Evolutionary conservation across 2,329 filamentous ascomycete genomes (phyloP), one percentile per base, ranked within the genome.

Genomic region (Fonsecaea multimorphosa): DNA sequence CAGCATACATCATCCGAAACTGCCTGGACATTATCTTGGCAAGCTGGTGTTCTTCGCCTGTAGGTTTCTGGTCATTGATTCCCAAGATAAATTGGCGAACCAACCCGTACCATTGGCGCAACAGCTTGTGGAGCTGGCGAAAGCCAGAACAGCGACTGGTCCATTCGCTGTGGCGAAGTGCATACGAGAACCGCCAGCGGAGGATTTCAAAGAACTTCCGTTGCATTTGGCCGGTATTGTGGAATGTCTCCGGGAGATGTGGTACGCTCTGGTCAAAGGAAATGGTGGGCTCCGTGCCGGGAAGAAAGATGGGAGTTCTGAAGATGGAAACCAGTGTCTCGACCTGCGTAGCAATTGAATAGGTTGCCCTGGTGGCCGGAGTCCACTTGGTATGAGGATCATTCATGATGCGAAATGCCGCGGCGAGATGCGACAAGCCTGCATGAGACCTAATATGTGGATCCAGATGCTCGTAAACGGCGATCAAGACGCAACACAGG

Each of bases 1-100:
- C 54, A 27, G 31, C 34, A 38, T 57, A 58, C 8, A 58, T 27
- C 56, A 58, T 58, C 29, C 38, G 56, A 58, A 46, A 46, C 38
- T 58, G 56, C 8, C 49, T 22, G n/a, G 38, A 46, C 56, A 58
- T 58, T 7, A 19, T 58, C 29, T 32, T 44, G 19, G 56, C 38
- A 8, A 46, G 24, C 29, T 49, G 56, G 29, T 40, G 54, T 5
- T 57, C 54, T 22, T 57, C 34, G 6, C 34, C n/a, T 16, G 54
- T 27, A 4, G 31, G 54, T 24, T 34, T 34, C 54, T 40, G 19
- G 4, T 4, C 22, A 9, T 34, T 16, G 11, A 40, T 12, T 14
- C 31, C 11, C 2, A 2, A 1, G 54, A 57, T 38, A 24, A 27
- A 57, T 7, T 40, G 14, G 34, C 29, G n/a, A 14, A 58, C 36